A percentile compares a stretch with the other conserved stretches of the same genome.
Evolutionary conservation across 768 basidiomycete species (phyloP).

Genomic region (Hericium rajendrae): DNA sequence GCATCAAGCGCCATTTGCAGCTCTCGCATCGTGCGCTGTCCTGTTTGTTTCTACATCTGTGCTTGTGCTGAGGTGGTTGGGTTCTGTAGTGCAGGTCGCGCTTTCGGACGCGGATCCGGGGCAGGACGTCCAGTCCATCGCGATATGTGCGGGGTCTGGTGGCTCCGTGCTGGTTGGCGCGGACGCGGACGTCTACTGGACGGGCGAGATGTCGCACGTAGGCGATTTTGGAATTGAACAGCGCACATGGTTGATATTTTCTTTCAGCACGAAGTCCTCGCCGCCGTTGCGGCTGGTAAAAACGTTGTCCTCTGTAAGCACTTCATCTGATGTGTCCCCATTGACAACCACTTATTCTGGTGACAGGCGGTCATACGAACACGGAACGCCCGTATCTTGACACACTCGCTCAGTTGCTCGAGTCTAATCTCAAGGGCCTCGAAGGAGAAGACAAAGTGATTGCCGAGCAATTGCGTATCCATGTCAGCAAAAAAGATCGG

Average conservation of each 20-base stretch:
- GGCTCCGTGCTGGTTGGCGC: slow-evolving; percentile 63
- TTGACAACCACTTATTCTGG: neutral
- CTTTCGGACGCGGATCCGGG: too few relatives aligned
- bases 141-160: slow-evolving; percentile 89
- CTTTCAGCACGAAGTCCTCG: slow-evolving; percentile 75
- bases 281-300: slow-evolving; percentile 63
- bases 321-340: neutral
- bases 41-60: neutral
- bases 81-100: too few relatives aligned
- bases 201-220: slow-evolving; percentile 90
- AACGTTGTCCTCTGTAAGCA: slow-evolving; percentile 78
- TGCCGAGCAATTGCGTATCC: slow-evolving; percentile 37
- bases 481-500: slow-evolving; percentile 61
- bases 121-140: slow-evolving; percentile 44
- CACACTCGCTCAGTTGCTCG: slow-evolving; percentile 56
- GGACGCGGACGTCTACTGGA: slow-evolving; percentile 80
- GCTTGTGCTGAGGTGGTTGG: too few relatives aligned
- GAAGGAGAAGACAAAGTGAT: slow-evolving; percentile 22
- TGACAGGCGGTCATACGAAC: slow-evolving; percentile 80
- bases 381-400: slow-evolving; percentile 92
- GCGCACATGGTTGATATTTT: too few relatives aligned
- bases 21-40: slow-evolving; percentile 32
- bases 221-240: neutral
- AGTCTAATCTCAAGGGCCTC: slow-evolving; percentile 36
- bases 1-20: slow-evolving; percentile 26